Base-by-base conservation (phyloP, 345 rosid genomes). In the Populus davidiana region DNA sequence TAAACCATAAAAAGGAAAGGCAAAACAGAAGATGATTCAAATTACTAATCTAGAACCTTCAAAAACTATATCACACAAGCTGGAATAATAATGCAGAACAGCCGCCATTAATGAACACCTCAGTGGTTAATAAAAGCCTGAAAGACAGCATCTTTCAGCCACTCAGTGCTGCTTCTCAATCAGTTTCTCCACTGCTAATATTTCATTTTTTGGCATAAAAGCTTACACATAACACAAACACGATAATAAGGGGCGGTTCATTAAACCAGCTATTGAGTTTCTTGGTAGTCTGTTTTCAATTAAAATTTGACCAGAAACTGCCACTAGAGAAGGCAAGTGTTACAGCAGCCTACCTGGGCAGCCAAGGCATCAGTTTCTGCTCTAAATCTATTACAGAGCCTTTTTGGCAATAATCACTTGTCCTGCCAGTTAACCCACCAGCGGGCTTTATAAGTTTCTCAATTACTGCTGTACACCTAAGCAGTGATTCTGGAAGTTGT, bases 341-440 rank as follows among this genome's bases (percentile, higher is more conserved):
- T 83, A 88, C 86, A 78, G 82, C 83, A 81, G 88, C 98, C 98
- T 87, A 90, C 98, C 97, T 94, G 98, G 98, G 98, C 97, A 92
- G 91, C 84, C 89, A 87, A 83, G 87, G 81, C 80, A 84, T 75
- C 43, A 62, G 78, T 78, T 86, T 73, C 80, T 81, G 86, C 79
- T 80, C 89, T 86, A 85, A 71, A 70, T 77, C 80, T 84, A 88
- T 72, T 83, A 86, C 85, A 85, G 33, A 71, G 80, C 49, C 78
- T 82, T 79, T 76, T 85, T 83, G 75, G 70, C 70, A 29, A 33
- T 9, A 67, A 79, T 47, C 79, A 41, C 16, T 75, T 78, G 64
- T 68, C 76, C 82, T 61, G 72, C 68, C 82, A 75, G 82, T 73
- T 72, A 82, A 70, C 79, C 77, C 77, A 39, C 72, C 77, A 81